Base-by-base conservation (phyloP, 2,329 filamentous ascomycete species). In the Alternaria arbusti region DNA sequence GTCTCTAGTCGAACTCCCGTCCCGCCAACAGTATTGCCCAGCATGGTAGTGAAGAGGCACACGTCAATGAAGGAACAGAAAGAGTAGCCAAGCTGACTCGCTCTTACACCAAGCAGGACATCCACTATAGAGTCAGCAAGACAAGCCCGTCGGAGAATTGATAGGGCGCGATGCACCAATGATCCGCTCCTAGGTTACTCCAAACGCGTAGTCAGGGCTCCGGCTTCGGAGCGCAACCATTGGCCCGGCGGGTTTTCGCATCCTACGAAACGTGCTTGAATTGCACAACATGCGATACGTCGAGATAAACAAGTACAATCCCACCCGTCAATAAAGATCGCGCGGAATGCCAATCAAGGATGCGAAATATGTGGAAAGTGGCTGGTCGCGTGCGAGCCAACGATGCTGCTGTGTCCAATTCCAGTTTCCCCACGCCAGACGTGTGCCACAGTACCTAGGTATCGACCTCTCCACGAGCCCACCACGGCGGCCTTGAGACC, bases 151-250 rank as follows among this genome's bases (percentile, higher is more conserved):
- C 49, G 62, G 56, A 57, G 64, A 58, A 58, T 62, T 58, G 69
- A 71, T 70, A 71, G 68, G 64, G 61, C 57, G 44, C 23, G 54
- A 63, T 50, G 58, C 52, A 59, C 63, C 59, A 66, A 64, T 66
- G 54, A 57, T 59, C 32, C 13, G 54, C 56, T 26, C 49, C 54
- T 46, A 61, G 61, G 60, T 71, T 69, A 73, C 71, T 70, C 62
- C 65, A 70, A 66, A 64, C 62, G 54, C 66, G 61, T 64, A 64
- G 69, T 71, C 67, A 74, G 64, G 64, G 67, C 70, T 73, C 74
- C 74, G 73, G 74, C 65, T 67, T 69, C 73, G 74, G 74, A 63
- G 69, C 54, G 49, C 54, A 58, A 61, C 59, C 47, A 70, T 72
- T 72, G 70, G 69, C 23, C 61, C 59, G 55, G 68, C 58, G 70